These are phyloP conservation scores for Phytophthora tubulina DNA, from an alignment of 352 stramenopile genomes.

Conservation along the genomic window DNA sequence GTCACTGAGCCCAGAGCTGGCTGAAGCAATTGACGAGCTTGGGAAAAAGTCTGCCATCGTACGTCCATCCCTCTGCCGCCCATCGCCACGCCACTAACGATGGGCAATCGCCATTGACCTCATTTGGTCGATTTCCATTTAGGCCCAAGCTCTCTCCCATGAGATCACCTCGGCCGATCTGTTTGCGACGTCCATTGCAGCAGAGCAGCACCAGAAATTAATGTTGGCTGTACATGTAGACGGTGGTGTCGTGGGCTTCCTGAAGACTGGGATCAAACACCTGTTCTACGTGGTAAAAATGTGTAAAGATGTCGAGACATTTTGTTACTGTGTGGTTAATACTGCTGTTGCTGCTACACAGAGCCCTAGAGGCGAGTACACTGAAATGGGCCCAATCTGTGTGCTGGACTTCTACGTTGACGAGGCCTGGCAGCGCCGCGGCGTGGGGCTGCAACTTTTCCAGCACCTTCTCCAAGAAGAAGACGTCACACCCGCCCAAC, in stretches of 20 bases:
- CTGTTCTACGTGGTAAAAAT: slow-evolving; percentile 79
- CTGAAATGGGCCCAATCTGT: slow-evolving; percentile 79
- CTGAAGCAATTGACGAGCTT: slow-evolving; percentile 51
- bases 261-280: slow-evolving; percentile 78
- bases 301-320: not conserved
- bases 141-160: slow-evolving; percentile 72
- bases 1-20: slow-evolving; percentile 30
- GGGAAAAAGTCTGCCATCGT: slow-evolving; percentile 60
- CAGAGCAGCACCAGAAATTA: slow-evolving; percentile 56
- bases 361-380: slow-evolving; percentile 66
- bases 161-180: slow-evolving; percentile 68
- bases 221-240: slow-evolving; percentile 44
- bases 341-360: slow-evolving; percentile 35
- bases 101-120: slow-evolving; percentile 17
- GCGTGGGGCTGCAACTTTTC: slow-evolving; percentile 75
- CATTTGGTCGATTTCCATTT: not conserved
- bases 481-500: slow-evolving; percentile 23
- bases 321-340: slow-evolving; percentile 3
- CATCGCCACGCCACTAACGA: slow-evolving; percentile 15
- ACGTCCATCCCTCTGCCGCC: slow-evolving; percentile 14
- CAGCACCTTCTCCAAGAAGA: slow-evolving; percentile 60
- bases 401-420: slow-evolving; percentile 86
- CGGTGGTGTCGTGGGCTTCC: slow-evolving; percentile 48
- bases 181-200: slow-evolving; percentile 36
- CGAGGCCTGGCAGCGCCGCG: slow-evolving; percentile 60